Conservation (phyloP, 2,329 filamentous ascomycete genomes). For the Fusarium sp. region DNA sequence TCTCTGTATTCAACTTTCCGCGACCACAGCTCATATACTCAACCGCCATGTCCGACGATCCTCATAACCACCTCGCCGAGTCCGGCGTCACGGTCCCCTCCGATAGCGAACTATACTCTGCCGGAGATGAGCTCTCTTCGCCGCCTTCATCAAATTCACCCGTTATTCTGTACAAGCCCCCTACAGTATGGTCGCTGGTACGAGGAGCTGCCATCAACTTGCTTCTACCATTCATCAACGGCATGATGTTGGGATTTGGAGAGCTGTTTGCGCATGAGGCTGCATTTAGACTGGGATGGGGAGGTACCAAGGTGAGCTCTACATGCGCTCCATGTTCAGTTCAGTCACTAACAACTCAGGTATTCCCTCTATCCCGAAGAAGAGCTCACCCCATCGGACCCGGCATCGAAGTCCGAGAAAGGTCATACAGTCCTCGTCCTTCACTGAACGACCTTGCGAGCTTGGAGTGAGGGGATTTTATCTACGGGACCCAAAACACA, state of each 20-base stretch:
- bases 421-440: constrained; percentile 61
- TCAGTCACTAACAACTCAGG: constrained; percentile 49
- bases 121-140: constrained; percentile 67
- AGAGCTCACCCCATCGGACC: constrained; percentile 74
- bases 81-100: constrained; percentile 80
- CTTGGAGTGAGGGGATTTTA: constrained; percentile 62
- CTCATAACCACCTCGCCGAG: constrained; percentile 66
- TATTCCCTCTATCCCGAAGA: constrained; percentile 67
- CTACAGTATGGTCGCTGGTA: constrained; percentile 83
- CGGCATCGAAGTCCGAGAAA: constrained; percentile 80
- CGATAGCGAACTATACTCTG: constrained; percentile 83
- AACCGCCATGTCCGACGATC: constrained; percentile 60
- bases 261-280: constrained; percentile 97
- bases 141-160: constrained; percentile 70
- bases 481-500: background rate
- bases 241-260: constrained; percentile 97
- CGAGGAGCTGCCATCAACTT: constrained; percentile 94
- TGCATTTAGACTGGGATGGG: constrained; percentile 92
- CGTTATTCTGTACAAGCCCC: constrained; percentile 86
- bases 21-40: background rate
- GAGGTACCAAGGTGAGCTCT: constrained; percentile 78
- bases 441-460: constrained; percentile 71
- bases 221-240: constrained; percentile 94
- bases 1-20: background rate
- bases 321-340: background rate